Conservation (phyloP, 768 basidiomycete species). For the Leccinum subgranulosum region DNA sequence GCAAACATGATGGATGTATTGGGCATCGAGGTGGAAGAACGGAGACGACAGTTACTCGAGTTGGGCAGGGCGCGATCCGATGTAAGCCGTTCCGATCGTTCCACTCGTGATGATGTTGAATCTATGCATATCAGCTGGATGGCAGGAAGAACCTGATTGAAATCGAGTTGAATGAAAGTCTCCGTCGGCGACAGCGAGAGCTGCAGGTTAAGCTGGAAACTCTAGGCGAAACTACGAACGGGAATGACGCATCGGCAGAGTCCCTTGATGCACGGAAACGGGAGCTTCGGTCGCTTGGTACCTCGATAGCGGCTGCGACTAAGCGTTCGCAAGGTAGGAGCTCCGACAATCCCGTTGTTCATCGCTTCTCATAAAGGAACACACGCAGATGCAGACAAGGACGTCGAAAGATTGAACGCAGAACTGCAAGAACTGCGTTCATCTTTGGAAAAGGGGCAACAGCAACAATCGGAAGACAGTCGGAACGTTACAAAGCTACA, state of each 20-base stretch:
- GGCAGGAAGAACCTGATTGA: constrained; percentile 78
- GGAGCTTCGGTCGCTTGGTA: constrained; percentile 66
- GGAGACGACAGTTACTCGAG: constrained; percentile 68
- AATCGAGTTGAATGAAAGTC: constrained; percentile 89
- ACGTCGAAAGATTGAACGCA: constrained; percentile 56
- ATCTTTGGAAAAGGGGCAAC: constrained; percentile 71
- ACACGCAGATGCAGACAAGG: constrained; percentile 63
- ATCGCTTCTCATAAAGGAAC: not conserved
- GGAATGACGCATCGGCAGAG: constrained; percentile 54
- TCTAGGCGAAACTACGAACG: constrained; percentile 59
- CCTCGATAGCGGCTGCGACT: constrained; percentile 61
- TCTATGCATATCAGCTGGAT: constrained; percentile 40
- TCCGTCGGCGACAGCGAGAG: constrained; percentile 78
- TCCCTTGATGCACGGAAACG: constrained; percentile 65
- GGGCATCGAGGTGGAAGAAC: constrained; percentile 71
- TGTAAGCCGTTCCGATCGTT: constrained; percentile 40
- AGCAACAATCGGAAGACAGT: constrained; percentile 82
- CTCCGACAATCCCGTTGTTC: not conserved
- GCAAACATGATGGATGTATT: constrained; percentile 60
- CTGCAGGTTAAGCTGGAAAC: constrained; percentile 72
- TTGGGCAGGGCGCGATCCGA: constrained; percentile 65
- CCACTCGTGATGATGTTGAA: not conserved
- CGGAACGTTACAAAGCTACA: constrained; percentile 87
- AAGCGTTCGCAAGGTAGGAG: constrained; percentile 58
- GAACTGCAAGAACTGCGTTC: constrained; percentile 66